Evolutionary conservation across 2,329 filamentous ascomycete species (phyloP).

Genomic region (Colletotrichum lentis): DNA sequence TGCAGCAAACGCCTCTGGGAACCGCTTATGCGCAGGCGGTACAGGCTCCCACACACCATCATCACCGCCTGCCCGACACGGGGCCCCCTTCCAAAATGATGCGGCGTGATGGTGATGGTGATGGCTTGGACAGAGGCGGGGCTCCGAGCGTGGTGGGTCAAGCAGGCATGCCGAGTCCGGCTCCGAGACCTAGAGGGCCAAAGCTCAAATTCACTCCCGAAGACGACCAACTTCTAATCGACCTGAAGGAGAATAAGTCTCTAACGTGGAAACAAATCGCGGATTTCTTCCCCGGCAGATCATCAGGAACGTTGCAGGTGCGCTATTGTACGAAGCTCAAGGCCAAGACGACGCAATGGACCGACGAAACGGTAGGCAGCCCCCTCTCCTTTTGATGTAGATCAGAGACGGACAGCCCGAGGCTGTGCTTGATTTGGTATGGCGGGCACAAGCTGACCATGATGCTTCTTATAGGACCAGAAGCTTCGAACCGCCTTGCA

Average conservation of each 20-base stretch:
- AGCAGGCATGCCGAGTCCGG: conserved; percentile 85
- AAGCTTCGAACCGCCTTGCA: conserved; percentile 79
- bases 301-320: conserved; percentile 89
- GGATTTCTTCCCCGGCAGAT: conserved; percentile 91
- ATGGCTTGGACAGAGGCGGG: conserved; percentile 64
- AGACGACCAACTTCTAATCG: conserved; percentile 86
- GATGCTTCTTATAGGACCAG: conserved; percentile 65
- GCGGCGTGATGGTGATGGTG: conserved; percentile 64
- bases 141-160: conserved; percentile 88
- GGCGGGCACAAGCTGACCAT: conserved; percentile 28
- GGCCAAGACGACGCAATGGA: conserved; percentile 93
- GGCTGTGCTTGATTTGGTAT: conserved; percentile 42
- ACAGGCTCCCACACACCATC: conserved; percentile 73
- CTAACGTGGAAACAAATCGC: conserved; percentile 98
- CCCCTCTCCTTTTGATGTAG: background rate
- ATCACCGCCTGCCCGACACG: conserved; percentile 80
- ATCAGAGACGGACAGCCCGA: background rate
- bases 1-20: conserved; percentile 63
- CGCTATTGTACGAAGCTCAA: conserved; percentile 95
- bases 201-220: conserved; percentile 95
- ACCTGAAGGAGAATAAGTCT: conserved; percentile 93
- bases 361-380: conserved; percentile 84
- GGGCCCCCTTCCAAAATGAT: conserved; percentile 74
- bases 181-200: conserved; percentile 80
- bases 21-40: conserved; percentile 59